Conservation (phyloP, 1,284 basidiomycete genomes). For the Cystobasidium slooffiae region DNA sequence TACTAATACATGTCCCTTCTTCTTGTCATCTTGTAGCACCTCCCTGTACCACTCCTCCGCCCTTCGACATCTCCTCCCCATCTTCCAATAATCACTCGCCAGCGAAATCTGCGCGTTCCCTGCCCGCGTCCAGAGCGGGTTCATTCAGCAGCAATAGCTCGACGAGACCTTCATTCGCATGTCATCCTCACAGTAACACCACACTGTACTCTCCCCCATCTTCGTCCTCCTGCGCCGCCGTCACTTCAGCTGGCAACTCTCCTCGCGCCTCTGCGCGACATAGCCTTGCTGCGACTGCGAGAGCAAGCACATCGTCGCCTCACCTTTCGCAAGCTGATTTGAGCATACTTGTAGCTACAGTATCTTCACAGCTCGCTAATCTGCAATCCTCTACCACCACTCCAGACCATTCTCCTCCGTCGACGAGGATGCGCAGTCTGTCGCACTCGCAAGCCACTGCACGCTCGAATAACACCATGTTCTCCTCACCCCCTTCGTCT, state of each 20-base stretch:
- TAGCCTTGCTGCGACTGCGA: background rate
- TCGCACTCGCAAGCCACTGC: constrained; percentile 22
- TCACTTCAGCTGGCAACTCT: background rate
- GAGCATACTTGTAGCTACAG: constrained; percentile 7
- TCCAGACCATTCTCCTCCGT: background rate
- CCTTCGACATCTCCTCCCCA: background rate
- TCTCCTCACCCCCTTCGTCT: background rate
- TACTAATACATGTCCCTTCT: constrained; percentile 12
- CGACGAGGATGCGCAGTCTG: constrained; percentile 13
- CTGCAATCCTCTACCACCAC: background rate
- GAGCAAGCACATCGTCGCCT: background rate
- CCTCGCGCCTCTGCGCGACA: background rate
- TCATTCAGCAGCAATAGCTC: constrained; percentile 1
- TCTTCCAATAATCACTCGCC: constrained; percentile 1
- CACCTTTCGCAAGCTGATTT: constrained; percentile 13
- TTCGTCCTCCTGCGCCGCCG: background rate
- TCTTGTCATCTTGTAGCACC: background rate
- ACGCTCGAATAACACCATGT: constrained; percentile 9
- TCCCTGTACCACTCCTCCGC: background rate
- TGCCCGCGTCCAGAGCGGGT: constrained; percentile 19
- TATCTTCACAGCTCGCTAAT: background rate
- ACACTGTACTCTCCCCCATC: background rate
- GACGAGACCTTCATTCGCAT: constrained; percentile 7
- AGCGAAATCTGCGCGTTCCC: constrained; percentile 13
- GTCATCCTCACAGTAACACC: background rate